Percentiles rank a stretch among this genome's conserved stretches.
Evolutionary conservation across 495 filamentous ascomycete species (phyloP).

Genomic region (Pseudevernia furfuracea): DNA sequence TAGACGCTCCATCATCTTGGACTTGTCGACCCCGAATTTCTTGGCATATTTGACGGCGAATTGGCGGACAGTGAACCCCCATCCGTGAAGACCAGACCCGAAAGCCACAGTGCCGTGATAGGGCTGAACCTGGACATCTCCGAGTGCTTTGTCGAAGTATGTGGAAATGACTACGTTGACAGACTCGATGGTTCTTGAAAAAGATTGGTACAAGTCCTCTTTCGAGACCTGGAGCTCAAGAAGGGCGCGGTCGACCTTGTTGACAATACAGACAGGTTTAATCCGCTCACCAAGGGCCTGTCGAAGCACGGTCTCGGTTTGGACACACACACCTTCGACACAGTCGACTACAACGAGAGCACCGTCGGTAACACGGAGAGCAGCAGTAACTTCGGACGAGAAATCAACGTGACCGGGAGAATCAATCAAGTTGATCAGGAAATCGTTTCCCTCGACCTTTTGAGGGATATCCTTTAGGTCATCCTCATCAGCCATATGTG

Average conservation of each 20-base stretch:
- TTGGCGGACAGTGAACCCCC: slow-evolving; percentile 98
- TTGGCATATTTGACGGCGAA: slow-evolving; percentile 95
- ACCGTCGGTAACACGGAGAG: slow-evolving; percentile 99
- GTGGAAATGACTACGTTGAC: slow-evolving; percentile 99
- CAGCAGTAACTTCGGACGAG: slow-evolving; percentile 98
- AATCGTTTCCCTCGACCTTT: slow-evolving; percentile 81
- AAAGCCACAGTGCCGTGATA: slow-evolving; percentile 95
- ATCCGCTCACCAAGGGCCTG: slow-evolving; percentile 99
- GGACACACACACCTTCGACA: slow-evolving; percentile 98
- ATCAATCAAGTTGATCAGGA: slow-evolving; percentile 99
- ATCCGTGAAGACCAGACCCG: slow-evolving; percentile 99
- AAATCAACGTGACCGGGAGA: slow-evolving; percentile 99
- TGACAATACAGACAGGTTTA: slow-evolving; percentile 98
- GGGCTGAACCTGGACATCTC: slow-evolving; percentile 97
- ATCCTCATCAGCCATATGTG: slow-evolving; percentile 68
- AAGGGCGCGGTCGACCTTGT: slow-evolving; percentile 99
- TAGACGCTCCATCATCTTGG: slow-evolving; percentile 99
- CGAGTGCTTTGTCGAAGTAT: slow-evolving; percentile 93
- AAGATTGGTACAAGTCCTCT: slow-evolving; percentile 99
- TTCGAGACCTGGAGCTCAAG: slow-evolving; percentile 96
- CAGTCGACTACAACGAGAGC: slow-evolving; percentile 99
- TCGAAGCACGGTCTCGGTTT: slow-evolving; percentile 98
- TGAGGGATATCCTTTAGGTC: slow-evolving; percentile 94
- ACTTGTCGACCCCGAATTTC: slow-evolving; percentile 99
- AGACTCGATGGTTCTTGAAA: slow-evolving; percentile 98